A percentile compares a stretch with the other conserved stretches of the same genome.
Conservation (phyloP, 2,329 filamentous ascomycete genomes). For the Trichoderma sp. region DNA sequence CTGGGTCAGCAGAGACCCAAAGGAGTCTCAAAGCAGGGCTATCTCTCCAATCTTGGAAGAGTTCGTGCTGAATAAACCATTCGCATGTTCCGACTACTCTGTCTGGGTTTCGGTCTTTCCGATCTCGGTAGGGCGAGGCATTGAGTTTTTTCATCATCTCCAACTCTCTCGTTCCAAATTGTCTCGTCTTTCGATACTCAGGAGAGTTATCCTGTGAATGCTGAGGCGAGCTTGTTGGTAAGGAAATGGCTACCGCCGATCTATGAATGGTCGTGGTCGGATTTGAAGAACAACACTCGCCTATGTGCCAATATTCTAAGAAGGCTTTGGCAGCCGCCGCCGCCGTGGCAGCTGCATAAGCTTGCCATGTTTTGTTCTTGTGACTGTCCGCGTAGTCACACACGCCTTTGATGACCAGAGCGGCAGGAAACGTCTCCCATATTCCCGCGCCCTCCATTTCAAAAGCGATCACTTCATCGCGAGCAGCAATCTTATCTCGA, state of each 20-base stretch:
- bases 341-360: neutral
- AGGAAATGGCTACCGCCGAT: accelerated
- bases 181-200: neutral
- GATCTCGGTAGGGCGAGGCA: slow-evolving; percentile 20
- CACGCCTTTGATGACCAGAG: slow-evolving; percentile 22
- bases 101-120: neutral
- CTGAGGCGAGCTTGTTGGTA: too few species aligned
- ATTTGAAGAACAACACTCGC: neutral
- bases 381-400: neutral
- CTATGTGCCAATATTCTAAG: neutral
- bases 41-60: neutral
- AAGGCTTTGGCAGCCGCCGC: neutral
- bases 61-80: neutral
- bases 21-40: neutral
- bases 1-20: slow-evolving; percentile 41
- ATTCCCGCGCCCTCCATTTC: slow-evolving; percentile 34
- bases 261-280: neutral
- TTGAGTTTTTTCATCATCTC: neutral
- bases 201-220: neutral
- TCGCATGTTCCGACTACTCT: neutral
- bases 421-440: slow-evolving; percentile 30
- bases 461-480: slow-evolving; percentile 21
- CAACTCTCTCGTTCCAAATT: neutral
- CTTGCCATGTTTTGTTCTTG: neutral
- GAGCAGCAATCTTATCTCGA: slow-evolving; percentile 32